Conservation (phyloP, 768 basidiomycete genomes). For the Macrolepiota albuminosa region DNA sequence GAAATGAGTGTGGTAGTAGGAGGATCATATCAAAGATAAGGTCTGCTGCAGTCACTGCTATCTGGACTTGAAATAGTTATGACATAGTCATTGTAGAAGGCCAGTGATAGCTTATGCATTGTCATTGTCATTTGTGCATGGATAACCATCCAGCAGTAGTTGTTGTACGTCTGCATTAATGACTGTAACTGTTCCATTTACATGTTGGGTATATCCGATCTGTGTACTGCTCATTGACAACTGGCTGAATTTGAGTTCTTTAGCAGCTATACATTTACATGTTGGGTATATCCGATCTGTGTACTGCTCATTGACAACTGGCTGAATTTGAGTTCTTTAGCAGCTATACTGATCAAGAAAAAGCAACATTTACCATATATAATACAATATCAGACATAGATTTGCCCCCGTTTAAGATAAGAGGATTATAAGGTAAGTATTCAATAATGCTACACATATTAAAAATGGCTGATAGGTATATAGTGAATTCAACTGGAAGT, state of each 20-base stretch:
- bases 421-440: no score
- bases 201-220: slow-evolving; percentile 42
- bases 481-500: no score
- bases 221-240: slow-evolving; percentile 46
- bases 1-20: neutral
- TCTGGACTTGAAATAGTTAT: neutral
- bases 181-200: slow-evolving; percentile 25
- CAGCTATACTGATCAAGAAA: no score
- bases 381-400: no score
- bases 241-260: slow-evolving; percentile 41
- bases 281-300: slow-evolving; percentile 40
- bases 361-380: no score
- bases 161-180: slow-evolving; percentile 28
- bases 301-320: slow-evolving; percentile 48
- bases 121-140: slow-evolving; percentile 25
- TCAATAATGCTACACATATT: no score
- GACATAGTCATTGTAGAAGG: slow-evolving; percentile 23
- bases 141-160: slow-evolving; percentile 17
- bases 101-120: slow-evolving; percentile 34
- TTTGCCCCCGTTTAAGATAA: no score
- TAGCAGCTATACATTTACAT: slow-evolving; percentile 32
- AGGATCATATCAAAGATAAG: no score
- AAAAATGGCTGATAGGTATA: no score
- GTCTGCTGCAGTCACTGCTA: neutral
- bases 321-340: slow-evolving; percentile 44